Evolutionary conservation across 2,329 filamentous ascomycete species (phyloP).

Genomic region (Mycosphaerella sp.): DNA sequence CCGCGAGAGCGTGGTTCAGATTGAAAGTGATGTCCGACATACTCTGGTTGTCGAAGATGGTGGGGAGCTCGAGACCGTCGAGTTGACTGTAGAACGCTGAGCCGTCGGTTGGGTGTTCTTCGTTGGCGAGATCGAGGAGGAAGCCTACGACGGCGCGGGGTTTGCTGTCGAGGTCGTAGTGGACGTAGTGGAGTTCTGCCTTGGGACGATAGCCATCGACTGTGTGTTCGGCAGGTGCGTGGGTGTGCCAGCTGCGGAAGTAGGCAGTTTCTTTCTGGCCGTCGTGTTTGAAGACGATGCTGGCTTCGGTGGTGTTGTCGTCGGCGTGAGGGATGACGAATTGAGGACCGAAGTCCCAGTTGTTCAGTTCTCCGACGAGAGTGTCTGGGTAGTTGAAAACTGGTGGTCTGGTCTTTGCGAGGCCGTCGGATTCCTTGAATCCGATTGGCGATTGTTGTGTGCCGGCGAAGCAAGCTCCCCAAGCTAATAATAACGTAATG

Average conservation of each 20-base stretch:
- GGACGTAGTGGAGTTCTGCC: slow-evolving; percentile 48
- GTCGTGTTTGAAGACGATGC: slow-evolving; percentile 42
- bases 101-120: slow-evolving; percentile 27
- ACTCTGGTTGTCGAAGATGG: slow-evolving; percentile 19
- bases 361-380: slow-evolving; percentile 40
- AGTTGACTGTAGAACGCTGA: slow-evolving; percentile 42
- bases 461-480: slow-evolving; percentile 17
- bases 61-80: not conserved
- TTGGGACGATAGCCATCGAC: slow-evolving; percentile 41
- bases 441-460: slow-evolving; percentile 16
- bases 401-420: not conserved
- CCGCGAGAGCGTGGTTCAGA: slow-evolving; percentile 33
- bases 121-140: slow-evolving; percentile 39
- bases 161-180: slow-evolving; percentile 39
- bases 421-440: not conserved
- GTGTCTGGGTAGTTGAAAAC: slow-evolving; percentile 32
- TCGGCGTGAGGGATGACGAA: slow-evolving; percentile 38
- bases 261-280: slow-evolving; percentile 42
- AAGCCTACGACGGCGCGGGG: slow-evolving; percentile 45
- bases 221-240: slow-evolving; percentile 47
- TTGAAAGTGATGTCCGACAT: slow-evolving; percentile 25
- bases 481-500: not conserved
- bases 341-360: slow-evolving; percentile 47
- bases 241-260: slow-evolving; percentile 48
- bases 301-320: slow-evolving; percentile 38